Base-by-base conservation (phyloP, 352 stramenopile genomes). In the Pythium utonaiense region DNA sequence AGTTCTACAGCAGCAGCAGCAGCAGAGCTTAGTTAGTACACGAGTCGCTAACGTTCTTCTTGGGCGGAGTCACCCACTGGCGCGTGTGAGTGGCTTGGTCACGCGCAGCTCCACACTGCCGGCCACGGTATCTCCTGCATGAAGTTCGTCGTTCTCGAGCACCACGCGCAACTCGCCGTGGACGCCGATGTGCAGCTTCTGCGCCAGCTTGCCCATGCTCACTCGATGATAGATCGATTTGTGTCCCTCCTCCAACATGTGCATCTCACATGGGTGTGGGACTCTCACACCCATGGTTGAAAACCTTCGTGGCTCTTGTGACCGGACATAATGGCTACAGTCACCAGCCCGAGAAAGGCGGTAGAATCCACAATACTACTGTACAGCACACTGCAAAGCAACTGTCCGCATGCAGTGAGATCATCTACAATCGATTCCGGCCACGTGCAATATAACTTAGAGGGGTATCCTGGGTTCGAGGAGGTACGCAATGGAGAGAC, bases 101-200 rank as follows among this genome's bases (percentile, higher is more conserved):
- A 45, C 38, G n/a, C 38, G 38, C 6, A 45, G 38, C 38, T 45
- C 17, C 10, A 45, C 38, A 9, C 17, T 45, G 38, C 38, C 38
- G 17, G 17, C 25, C 17, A 45, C 38, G n/a, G 38, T 13, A 8
- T 45, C 38, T 4, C 38, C 38, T 3, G 38, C n/a, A 19, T 45
- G 38, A 19, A 45, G 38, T 19, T 45, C n/a, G n/a, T 45, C 38
- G n/a, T 27, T 45, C 3, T 45, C 38, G 17, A 45, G n/a, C 38
- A 45, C 6, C 38, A 45, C 38, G 4, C 17, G 38, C n/a, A 45
- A 19, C 38, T 45, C 38, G 17, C 38, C 38, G 38, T 45, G 38
- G 38, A 45, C 38, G n/a, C 38, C 38, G 21, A 45, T 27, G n/a
- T 45, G 38, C 38, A 45, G 38, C 38, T 45, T 45, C 38, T 45